Conservation (phyloP, 495 filamentous ascomycete species). For the Niebla homalea region DNA sequence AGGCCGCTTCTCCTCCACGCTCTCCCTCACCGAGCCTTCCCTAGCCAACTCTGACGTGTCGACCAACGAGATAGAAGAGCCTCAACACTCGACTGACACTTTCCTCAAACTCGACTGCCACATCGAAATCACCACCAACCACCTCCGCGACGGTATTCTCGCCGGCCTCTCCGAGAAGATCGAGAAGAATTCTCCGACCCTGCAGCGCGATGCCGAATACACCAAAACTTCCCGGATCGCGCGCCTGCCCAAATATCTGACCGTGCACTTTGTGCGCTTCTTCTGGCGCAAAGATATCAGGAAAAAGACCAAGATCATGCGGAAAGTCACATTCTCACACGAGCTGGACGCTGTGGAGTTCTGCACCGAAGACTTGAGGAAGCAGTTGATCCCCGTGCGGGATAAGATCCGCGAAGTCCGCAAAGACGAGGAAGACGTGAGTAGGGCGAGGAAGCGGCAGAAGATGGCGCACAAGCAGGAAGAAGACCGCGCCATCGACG, state of each 20-base stretch:
- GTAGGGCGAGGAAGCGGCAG: conserved; percentile 75
- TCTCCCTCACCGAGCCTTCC: conserved; percentile 73
- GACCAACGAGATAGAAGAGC: conserved; percentile 60
- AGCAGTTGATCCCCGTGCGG: conserved; percentile 72
- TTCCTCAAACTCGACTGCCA: conserved; percentile 96
- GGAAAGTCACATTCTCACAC: conserved; percentile 88
- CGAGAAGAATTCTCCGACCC: conserved; percentile 67
- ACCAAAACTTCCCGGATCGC: conserved; percentile 82
- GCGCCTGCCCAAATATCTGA: conserved; percentile 84
- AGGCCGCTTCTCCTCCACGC: conserved; percentile 60
- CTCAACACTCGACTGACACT: conserved; percentile 48
- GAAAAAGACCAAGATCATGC: conserved; percentile 99
- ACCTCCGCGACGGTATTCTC: conserved; percentile 74
- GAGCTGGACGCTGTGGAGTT: conserved; percentile 92
- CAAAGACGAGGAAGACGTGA: conserved; percentile 85
- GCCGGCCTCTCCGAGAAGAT: conserved; percentile 76
- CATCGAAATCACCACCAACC: conserved; percentile 73
- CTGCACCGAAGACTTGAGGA: conserved; percentile 78
- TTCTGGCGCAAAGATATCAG: conserved; percentile 89
- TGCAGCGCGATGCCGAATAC: conserved; percentile 70
- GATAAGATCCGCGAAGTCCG: conserved; percentile 92
- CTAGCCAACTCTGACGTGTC: conserved; percentile 67
- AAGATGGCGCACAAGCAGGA: conserved; percentile 56
- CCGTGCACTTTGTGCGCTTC: conserved; percentile 95
- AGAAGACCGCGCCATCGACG: conserved; percentile 34